Evolutionary conservation across 1,139 yeast species (phyloP), one percentile per base, ranked within the genome.

Genomic region (Magnusiomyces tetraspermus): DNA sequence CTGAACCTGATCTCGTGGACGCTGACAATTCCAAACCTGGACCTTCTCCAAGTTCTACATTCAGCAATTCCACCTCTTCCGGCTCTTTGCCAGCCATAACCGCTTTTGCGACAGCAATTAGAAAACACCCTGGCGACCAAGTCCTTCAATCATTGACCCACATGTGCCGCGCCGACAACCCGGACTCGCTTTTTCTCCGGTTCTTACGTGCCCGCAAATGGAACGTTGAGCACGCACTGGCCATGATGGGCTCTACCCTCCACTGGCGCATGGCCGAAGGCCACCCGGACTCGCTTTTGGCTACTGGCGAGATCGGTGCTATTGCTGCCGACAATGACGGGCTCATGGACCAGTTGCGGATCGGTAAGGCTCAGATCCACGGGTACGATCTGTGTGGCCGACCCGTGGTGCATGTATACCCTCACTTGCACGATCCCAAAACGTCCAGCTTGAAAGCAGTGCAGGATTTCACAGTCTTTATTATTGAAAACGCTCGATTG

Each of bases 131-230:
- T 1, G 55, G 52, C 21, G 53, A 52, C 15, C 51, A 56, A 37
- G 42, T 48, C 13, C 19, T 58, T 13, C 66, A 61, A 51, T 60
- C 56, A 23, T 56, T 59, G 58, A 78, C 85, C 78, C 65, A 70
- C 36, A 75, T 80, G 70, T 64, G 80, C 56, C 78, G 85, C 63
- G 74, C 76, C 47, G 95, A 86, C 62, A 72, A 79, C 37, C 86
- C 90, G 1, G 96, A 88, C 65, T 80, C 82, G 55, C 66, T 82
- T 53, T 55, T 85, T 41, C 70, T 85, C 56, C 74, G 94, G 60
- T 85, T 81, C 63, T 65, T 83, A 30, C 73, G 88, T 55, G 94
- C 94, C 19, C 76, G 92, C 63, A 85, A 85, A 65, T 83, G 85
- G 82, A 78, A 83, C 60, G 74, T 78, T 17, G 79, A 77, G 57